Base-by-base conservation (phyloP, 1,284 basidiomycete genomes). In the Anthracocystis panici-leucophaei region DNA sequence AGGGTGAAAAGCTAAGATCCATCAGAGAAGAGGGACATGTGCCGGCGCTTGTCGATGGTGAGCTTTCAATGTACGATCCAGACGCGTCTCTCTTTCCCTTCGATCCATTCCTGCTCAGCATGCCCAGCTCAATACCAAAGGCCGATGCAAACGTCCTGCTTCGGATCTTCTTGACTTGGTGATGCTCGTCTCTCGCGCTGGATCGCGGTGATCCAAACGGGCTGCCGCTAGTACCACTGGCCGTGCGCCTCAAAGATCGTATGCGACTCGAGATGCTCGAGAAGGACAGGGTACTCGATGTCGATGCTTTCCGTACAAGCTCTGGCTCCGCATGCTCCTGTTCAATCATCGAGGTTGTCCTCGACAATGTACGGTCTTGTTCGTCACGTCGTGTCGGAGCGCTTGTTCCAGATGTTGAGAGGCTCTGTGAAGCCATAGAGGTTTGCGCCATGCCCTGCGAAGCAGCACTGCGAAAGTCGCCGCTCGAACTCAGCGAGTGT, bases 141-240 rank as follows among this genome's bases (percentile, higher is more conserved):
- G 70, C 70, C 0, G 60, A 64, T 2, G 70, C 70, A 35, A 73
- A 73, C 11, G 70, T 73, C 11, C 70, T 23, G 42, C 70, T 73
- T 0, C 70, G 54, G 31, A 73, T 41, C 49, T 68, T 73, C 41
- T 60, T 64, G 12, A 73, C 45, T 4, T 31, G 44, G 10, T 20
- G 29, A 8, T 48, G 46, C 10, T 48, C 46, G 46, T 18, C 27
- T 31, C 18, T 31, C 8, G 27, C 44, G 16, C 3, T 29, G 0
- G 35, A 18, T 23, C n/a, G 40, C 11, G 65, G 65, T 11, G 58
- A 49, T 14, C 42, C 53, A 5, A 45, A 29, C 0, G 55, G 63
- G 16, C 45, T 58, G 16, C 27, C 46, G 8, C n/a, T n/a, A 29
- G 46, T 31, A 3, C 11, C 27, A n/a, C 46, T 48, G 25, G 51